Evolutionary conservation across 2,329 filamentous ascomycete genomes (phyloP).

Genomic region (Penicillium sp.): DNA sequence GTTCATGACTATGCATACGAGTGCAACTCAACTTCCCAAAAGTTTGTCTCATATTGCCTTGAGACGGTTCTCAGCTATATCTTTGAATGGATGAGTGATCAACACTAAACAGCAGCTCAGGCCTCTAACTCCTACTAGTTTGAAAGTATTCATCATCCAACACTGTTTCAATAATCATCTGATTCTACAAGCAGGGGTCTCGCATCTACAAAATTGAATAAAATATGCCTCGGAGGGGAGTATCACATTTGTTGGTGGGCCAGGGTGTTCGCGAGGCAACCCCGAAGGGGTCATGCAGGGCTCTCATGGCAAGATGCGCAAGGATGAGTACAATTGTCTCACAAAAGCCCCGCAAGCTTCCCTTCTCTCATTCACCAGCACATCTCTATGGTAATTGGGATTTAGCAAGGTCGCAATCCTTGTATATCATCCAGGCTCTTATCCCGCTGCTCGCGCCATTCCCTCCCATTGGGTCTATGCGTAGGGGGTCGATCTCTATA

Average conservation of each 20-base stretch:
- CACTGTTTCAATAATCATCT: background rate
- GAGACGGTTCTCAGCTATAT: background rate
- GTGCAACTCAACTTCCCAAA: background rate
- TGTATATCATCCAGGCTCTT: background rate
- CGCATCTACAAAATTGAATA: background rate
- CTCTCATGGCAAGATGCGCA: background rate
- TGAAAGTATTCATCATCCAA: background rate
- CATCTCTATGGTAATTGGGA: background rate
- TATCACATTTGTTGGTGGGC: background rate
- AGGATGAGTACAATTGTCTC: constrained; percentile 5
- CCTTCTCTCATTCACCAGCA: background rate
- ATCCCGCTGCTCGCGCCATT: background rate
- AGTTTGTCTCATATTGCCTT: background rate
- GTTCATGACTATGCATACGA: background rate
- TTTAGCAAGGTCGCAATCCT: background rate
- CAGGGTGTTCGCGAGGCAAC: constrained; percentile 6
- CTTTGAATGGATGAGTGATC: background rate
- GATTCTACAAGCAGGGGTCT: background rate
- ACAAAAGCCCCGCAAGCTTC: background rate
- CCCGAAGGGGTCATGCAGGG: constrained; percentile 5
- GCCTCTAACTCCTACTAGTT: background rate
- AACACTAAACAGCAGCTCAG: background rate
- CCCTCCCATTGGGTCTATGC: background rate
- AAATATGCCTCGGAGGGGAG: background rate
- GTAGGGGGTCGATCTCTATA: background rate